Percentiles rank a stretch among this genome's conserved stretches.
These are phyloP conservation scores for Chamaecrista fasciculata DNA, from an alignment of 306 rosid species.

Conservation along the genomic window DNA sequence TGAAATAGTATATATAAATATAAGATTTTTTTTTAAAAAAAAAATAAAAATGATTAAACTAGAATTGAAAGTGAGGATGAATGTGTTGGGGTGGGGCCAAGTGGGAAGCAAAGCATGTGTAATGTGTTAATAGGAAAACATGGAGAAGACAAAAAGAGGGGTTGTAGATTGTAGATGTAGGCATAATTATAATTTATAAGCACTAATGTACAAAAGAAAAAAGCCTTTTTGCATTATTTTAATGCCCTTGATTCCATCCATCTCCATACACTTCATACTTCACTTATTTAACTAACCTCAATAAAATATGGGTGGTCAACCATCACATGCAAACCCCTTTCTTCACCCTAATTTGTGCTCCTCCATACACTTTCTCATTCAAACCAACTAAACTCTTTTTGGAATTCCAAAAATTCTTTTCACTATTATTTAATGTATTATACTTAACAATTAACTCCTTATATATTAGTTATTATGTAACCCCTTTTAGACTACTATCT, in stretches of 20 bases:
- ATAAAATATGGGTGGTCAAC: conserved; percentile 32
- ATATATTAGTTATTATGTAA: no score
- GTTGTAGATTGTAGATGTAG: no score
- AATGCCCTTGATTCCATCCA: conserved; percentile 30
- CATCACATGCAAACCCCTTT: conserved; percentile 43
- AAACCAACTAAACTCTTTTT: conserved; percentile 1
- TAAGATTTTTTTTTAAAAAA: no score
- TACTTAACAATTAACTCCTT: neutral
- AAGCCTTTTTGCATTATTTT: conserved; percentile 37
- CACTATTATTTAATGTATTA: no score
- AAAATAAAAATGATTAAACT: no score
- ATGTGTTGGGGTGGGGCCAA: neutral
- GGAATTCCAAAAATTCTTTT: neutral
- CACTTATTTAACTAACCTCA: conserved; percentile 30
- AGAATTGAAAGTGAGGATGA: neutral
- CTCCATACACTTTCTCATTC: conserved; percentile 40
- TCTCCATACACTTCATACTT: neutral
- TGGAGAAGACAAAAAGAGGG: conserved; percentile 30
- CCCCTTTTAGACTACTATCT: no score
- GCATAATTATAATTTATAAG: no score
- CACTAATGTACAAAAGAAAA: conserved; percentile 30
- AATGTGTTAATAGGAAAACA: conserved; percentile 13
- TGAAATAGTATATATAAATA: no score
- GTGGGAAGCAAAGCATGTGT: neutral
- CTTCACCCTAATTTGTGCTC: conserved; percentile 39